A percentile compares a stretch with the other conserved stretches of the same genome.
phyloP scores from a whole-genome alignment of 768 basidiomycete species.

The Boletales sp. region DNA sequence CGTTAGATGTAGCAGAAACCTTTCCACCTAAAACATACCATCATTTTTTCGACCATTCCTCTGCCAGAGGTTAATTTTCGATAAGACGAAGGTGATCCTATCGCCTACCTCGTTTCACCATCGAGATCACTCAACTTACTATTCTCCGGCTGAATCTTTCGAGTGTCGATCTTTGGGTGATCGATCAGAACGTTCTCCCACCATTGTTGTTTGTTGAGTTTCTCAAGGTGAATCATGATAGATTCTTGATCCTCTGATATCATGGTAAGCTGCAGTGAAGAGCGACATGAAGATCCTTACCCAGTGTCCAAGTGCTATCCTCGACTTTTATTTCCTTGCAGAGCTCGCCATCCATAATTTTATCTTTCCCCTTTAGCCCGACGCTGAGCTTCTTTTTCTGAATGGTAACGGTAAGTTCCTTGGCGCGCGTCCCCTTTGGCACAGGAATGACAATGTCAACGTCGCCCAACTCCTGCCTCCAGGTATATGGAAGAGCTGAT shows the following conservation, averaged over 20 bases:
- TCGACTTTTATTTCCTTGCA: conserved; percentile 94
- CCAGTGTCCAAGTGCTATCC: conserved; percentile 94
- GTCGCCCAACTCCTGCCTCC: conserved; percentile 88
- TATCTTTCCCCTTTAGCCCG: conserved; percentile 80
- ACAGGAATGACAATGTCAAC: conserved; percentile 82
- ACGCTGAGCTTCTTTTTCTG: conserved; percentile 82
- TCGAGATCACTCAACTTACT: conserved; percentile 96
- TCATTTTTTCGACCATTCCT: conserved; percentile 99
- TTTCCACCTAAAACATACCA: conserved; percentile 56
- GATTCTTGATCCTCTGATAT: conserved; percentile 69
- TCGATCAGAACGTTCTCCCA: conserved; percentile 96
- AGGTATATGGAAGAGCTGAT: conserved; percentile 82
- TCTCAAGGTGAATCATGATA: conserved; percentile 78
- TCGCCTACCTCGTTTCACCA: conserved; percentile 78
- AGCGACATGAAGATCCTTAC: conserved; percentile 44
- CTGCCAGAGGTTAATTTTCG: conserved; percentile 37
- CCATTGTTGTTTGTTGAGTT: conserved; percentile 87
- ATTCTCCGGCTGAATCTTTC: conserved; percentile 92
- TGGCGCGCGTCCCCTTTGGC: conserved; percentile 81
- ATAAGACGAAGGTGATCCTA: conserved; percentile 1
- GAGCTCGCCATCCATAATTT: conserved; percentile 85
- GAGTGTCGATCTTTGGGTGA: conserved; percentile 95
- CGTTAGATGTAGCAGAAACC: conserved; percentile 6
- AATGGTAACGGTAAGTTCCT: conserved; percentile 68
- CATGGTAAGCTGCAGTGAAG: conserved; percentile 5